These are phyloP conservation scores for Symbiodinium pilosum DNA, from an alignment of 73 alveolate species.

Conservation along the genomic window DNA sequence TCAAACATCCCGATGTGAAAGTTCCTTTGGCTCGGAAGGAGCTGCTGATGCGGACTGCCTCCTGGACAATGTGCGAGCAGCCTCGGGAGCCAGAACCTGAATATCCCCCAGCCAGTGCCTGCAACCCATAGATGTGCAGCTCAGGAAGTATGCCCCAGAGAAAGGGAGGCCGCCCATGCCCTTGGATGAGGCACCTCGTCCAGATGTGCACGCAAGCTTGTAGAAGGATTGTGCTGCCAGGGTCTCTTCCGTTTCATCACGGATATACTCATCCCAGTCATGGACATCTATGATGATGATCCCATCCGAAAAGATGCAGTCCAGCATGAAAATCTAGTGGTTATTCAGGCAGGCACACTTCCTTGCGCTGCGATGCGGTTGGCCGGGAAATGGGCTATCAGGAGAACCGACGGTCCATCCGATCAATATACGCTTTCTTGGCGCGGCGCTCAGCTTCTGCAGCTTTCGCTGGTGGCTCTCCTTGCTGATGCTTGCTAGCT, in stretches of 20 bases:
- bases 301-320: slow-evolving; percentile 89
- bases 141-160: slow-evolving; percentile 57
- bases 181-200: slow-evolving; percentile 28
- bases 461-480: too few species aligned
- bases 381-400: background rate
- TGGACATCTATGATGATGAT: slow-evolving; percentile 92
- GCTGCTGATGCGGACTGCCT: slow-evolving; percentile 92
- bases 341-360: slow-evolving; percentile 5
- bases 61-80: slow-evolving; percentile 93
- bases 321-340: slow-evolving; percentile 85
- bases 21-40: slow-evolving; percentile 3
- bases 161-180: slow-evolving; percentile 92
- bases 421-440: slow-evolving; percentile 73
- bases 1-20: too few species aligned
- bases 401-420: slow-evolving; percentile 88
- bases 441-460: background rate
- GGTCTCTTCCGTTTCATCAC: slow-evolving; percentile 93
- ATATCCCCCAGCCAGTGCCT: background rate
- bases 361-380: background rate
- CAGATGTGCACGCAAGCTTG: background rate
- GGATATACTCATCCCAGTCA: slow-evolving; percentile 83
- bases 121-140: background rate
- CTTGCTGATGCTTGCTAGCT: too few species aligned
- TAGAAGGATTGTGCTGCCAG: background rate
- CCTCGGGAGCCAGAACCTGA: slow-evolving; percentile 20